These are phyloP conservation scores for Macaranga tanarius DNA, from an alignment of 441 rosid genomes.

Conservation along the genomic window DNA sequence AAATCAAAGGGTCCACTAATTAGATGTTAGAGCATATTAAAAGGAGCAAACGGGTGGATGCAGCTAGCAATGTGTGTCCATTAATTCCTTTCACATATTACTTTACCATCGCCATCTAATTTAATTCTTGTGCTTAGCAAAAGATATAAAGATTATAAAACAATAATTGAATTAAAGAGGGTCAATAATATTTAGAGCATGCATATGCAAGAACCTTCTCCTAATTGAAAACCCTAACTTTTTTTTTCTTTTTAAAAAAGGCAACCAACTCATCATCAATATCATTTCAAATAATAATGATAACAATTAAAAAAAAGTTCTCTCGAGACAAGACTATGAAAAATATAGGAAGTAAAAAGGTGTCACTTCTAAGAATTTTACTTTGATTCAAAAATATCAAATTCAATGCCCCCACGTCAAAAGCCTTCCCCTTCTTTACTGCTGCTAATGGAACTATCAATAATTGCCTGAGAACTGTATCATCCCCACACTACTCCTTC, in stretches of 20 bases:
- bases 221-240: background rate
- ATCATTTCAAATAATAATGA: background rate
- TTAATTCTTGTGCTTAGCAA: slow-evolving; percentile 7
- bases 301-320: too few species aligned
- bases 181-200: background rate
- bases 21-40: background rate
- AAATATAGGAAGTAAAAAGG: background rate
- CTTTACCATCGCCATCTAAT: background rate
- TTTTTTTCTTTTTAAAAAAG: slow-evolving; percentile 17
- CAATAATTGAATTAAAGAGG: slow-evolving; percentile 13
- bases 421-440: background rate
- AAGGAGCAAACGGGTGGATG: slow-evolving; percentile 1
- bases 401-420: background rate
- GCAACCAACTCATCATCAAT: background rate
- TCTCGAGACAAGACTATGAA: slow-evolving; percentile 1
- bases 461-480: slow-evolving; percentile 34
- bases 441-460: slow-evolving; percentile 20
- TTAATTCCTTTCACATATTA: background rate
- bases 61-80: slow-evolving; percentile 14
- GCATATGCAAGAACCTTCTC: slow-evolving; percentile 16
- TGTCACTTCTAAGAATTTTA: background rate
- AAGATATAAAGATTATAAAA: slow-evolving; percentile 4
- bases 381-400: slow-evolving; percentile 19
- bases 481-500: slow-evolving; percentile 19
- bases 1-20: background rate